phyloP scores from a whole-genome alignment of 2,329 filamentous ascomycete species.

The Chrysoporthe deuterocubensis region DNA sequence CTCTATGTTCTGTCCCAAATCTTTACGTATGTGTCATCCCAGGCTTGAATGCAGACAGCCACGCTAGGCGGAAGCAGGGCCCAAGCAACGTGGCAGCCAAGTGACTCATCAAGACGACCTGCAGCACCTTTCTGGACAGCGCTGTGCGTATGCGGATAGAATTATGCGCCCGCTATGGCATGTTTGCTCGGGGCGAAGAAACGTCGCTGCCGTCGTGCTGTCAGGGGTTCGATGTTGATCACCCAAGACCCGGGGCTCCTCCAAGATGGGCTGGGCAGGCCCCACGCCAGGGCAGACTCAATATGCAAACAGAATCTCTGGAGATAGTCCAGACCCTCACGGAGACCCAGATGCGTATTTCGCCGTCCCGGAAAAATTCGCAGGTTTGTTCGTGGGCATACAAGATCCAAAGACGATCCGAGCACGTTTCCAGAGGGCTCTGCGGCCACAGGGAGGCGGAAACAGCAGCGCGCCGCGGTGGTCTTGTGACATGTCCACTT shows the following conservation, averaged over 20 bases:
- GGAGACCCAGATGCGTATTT: background rate
- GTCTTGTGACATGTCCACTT: constrained; percentile 7
- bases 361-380: background rate
- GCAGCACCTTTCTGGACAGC: background rate
- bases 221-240: background rate
- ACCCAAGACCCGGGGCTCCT: background rate
- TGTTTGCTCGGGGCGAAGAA: too few species aligned
- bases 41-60: background rate
- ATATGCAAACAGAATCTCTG: too few species aligned
- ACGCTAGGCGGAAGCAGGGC: background rate
- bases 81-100: background rate
- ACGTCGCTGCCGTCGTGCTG: background rate
- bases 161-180: background rate
- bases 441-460: background rate
- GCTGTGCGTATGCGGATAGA: background rate
- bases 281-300: too few species aligned
- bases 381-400: background rate
- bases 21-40: background rate
- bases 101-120: background rate
- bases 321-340: too few species aligned
- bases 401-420: background rate
- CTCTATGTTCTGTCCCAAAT: background rate
- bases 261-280: background rate
- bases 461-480: background rate
- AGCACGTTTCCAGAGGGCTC: background rate